A percentile compares a stretch with the other conserved stretches of the same genome.
Conservation (phyloP, 2,329 filamentous ascomycete genomes). For the Claviceps sp. region DNA sequence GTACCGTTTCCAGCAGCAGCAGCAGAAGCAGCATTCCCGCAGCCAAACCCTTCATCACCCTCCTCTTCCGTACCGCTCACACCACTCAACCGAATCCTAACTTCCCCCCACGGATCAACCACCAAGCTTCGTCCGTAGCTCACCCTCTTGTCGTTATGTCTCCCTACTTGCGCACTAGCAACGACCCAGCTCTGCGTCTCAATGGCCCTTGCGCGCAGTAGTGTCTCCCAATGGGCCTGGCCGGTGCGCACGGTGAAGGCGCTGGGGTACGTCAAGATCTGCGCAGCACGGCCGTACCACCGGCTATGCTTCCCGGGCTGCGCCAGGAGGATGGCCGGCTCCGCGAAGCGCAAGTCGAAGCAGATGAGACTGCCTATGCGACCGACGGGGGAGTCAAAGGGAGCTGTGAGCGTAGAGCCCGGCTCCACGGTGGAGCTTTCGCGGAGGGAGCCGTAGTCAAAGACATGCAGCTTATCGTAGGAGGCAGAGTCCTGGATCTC, state of each 20-base stretch:
- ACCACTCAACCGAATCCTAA: slow-evolving; percentile 52
- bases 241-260: slow-evolving; percentile 86
- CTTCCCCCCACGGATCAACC: slow-evolving; percentile 72
- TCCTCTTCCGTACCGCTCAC: slow-evolving; percentile 37
- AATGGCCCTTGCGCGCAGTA: slow-evolving; percentile 70
- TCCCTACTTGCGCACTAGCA: slow-evolving; percentile 67
- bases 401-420: slow-evolving; percentile 48
- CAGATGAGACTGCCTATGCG: slow-evolving; percentile 72
- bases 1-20: slow-evolving; percentile 12
- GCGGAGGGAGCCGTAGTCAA: slow-evolving; percentile 49
- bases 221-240: slow-evolving; percentile 68
- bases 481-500: slow-evolving; percentile 24
- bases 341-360: slow-evolving; percentile 80
- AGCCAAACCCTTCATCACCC: slow-evolving; percentile 15
- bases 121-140: slow-evolving; percentile 83
- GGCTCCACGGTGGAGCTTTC: slow-evolving; percentile 51
- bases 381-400: slow-evolving; percentile 62
- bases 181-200: slow-evolving; percentile 82
- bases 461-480: slow-evolving; percentile 87
- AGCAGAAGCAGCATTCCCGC: slow-evolving; percentile 14
- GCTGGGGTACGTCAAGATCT: slow-evolving; percentile 74
- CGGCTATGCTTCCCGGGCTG: slow-evolving; percentile 16
- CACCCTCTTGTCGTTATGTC: slow-evolving; percentile 57
- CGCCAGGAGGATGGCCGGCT: slow-evolving; percentile 55
- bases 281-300: slow-evolving; percentile 34